Evolutionary conservation across 331 rosid species (phyloP).

Genomic region (Pyracantha coccinea): DNA sequence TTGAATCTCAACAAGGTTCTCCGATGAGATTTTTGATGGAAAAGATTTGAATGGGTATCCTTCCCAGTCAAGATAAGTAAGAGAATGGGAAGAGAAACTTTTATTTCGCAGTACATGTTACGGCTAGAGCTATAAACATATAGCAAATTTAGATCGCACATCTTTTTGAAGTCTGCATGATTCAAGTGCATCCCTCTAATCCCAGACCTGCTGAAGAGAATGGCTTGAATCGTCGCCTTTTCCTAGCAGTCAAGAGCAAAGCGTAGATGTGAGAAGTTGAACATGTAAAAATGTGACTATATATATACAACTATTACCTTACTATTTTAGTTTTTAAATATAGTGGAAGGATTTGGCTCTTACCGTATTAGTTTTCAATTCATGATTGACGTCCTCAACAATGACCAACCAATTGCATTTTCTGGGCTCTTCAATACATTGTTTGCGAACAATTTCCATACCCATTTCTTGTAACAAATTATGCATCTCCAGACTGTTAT

Average conservation of each 20-base stretch:
- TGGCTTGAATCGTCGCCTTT: neutral
- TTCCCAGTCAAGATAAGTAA: neutral
- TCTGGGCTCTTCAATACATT: neutral
- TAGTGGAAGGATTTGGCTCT: neutral
- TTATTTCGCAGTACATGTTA: too few relatives aligned
- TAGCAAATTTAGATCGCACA: conserved; percentile 25
- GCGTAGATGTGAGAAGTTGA: neutral
- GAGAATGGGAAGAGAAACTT: neutral
- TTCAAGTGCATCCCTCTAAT: neutral
- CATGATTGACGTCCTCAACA: neutral
- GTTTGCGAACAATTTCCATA: neutral
- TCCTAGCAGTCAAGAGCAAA: neutral
- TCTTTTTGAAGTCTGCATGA: conserved; percentile 9
- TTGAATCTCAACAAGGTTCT: neutral
- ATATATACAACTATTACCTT: neutral
- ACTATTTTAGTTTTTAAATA: neutral
- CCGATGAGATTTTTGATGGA: neutral
- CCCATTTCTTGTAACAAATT: conserved; percentile 8
- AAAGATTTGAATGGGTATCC: neutral
- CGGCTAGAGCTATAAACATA: neutral
- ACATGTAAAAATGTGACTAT: neutral
- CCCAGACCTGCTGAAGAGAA: neutral
- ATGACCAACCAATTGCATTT: neutral
- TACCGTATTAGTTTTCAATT: neutral
- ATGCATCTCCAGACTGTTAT: neutral